Base-by-base conservation (phyloP, 306 rosid species). In the Prunus mongolica region DNA sequence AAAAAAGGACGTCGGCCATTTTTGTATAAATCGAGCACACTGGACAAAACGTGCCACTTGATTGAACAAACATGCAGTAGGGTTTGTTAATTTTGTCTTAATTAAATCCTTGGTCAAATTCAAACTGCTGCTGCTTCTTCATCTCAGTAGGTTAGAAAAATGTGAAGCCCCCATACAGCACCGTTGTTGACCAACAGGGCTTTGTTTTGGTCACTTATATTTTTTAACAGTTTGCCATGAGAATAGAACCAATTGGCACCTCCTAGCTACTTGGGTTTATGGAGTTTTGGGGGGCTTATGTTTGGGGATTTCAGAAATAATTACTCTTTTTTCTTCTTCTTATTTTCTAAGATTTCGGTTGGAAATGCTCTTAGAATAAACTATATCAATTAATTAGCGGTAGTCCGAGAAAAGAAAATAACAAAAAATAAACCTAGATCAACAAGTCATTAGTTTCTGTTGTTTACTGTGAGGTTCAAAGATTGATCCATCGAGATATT, bases 91-190 rank as follows among this genome's bases (percentile, higher is more conserved):
- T 56, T 24, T 28, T 50, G 61, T n/a, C 28, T 18, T 50, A 28
- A 34, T 69, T 28, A 50, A 50, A 13, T 65, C 25, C 34, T 41
- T 52, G 44, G 76, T 67, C 78, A 77, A 66, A 66, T 24, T 47
- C 60, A 51, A 77, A 63, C 62, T 13, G 18, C 65, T 66, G 71
- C 41, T 34, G 8, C 41, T 34, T 6, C 12, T 49, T 66, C 19
- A 49, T 67, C 49, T 44, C 30, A 34, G 55, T 65, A 57, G 71
- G 73, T 16, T 45, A 34, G 24, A 32, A 13, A 69, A 19, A 61
- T 56, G 54, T 68, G 56, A 49, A 67, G 3, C 63, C 71, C 78
- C 66, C 19, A 18, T 1, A 32, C 20, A 16, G 24, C 63, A 22
- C 44, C 41, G 18, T 52, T 25, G 12, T 63, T 75, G 62, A 76